Evolutionary conservation across 1,284 basidiomycete genomes (phyloP).

Genomic region (Sparassis latifolia): DNA sequence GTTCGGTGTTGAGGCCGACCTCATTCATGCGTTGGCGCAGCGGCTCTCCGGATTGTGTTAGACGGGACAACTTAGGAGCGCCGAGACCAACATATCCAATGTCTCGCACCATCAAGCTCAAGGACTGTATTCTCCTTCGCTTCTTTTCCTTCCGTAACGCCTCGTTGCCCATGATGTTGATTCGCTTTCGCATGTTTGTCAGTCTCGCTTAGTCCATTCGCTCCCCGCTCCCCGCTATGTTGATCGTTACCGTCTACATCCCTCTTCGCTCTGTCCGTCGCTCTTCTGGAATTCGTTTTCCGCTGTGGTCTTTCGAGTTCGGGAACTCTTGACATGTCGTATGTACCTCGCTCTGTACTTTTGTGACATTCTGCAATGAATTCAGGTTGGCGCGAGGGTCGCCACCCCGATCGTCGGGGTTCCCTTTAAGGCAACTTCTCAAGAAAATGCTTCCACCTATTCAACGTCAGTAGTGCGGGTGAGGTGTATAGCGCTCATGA

Average conservation of each 20-base stretch:
- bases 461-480: too few species aligned
- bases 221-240: constrained; percentile 1
- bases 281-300: constrained; percentile 4
- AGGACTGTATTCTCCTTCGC: neutral
- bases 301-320: neutral
- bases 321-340: neutral
- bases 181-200: neutral
- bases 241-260: constrained; percentile 1
- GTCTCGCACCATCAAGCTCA: neutral
- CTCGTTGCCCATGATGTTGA: neutral
- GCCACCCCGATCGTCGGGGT: neutral
- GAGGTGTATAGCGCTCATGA: too few species aligned
- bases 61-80: neutral
- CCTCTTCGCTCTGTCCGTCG: neutral
- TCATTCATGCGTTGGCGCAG: constrained; percentile 63
- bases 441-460: neutral
- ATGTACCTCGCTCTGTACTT: constrained; percentile 1
- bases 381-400: neutral
- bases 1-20: constrained; percentile 61
- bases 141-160: neutral
- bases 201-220: neutral
- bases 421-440: neutral
- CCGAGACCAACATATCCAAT: neutral
- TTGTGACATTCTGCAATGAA: neutral
- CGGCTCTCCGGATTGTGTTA: constrained; percentile 37